phyloP scores from a whole-genome alignment of 805 yeast species.

The Wickerhamiella lipophila region DNA sequence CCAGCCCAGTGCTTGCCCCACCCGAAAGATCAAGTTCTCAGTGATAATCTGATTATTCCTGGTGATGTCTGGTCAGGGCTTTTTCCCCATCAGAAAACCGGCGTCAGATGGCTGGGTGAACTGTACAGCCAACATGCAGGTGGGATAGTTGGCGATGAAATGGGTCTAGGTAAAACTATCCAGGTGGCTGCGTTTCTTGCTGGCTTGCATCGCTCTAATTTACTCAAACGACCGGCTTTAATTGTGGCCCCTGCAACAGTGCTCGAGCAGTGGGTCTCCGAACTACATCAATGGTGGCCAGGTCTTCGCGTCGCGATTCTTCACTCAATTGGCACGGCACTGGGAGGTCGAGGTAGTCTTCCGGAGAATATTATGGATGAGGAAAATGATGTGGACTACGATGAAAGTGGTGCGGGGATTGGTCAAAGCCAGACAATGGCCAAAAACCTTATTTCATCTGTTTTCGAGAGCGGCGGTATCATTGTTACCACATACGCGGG shows the following conservation, averaged over 20 bases:
- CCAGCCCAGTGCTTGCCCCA: conserved; percentile 40
- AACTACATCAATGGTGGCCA: conserved; percentile 97
- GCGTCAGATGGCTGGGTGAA: conserved; percentile 97
- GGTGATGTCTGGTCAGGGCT: conserved; percentile 81
- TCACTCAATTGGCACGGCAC: conserved; percentile 87
- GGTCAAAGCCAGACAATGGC: conserved; percentile 32
- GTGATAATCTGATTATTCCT: conserved; percentile 51
- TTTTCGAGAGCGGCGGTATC: conserved; percentile 63
- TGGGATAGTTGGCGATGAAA: conserved; percentile 94
- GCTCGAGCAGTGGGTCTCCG: conserved; percentile 92
- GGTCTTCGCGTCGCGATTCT: conserved; percentile 73
- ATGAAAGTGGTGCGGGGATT: conserved; percentile 28
- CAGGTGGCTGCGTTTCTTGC: conserved; percentile 87
- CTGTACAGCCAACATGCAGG: conserved; percentile 80
- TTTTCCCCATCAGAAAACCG: conserved; percentile 88
- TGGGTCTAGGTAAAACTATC: conserved; percentile 95
- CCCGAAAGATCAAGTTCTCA: conserved; percentile 32
- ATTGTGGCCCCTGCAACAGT: conserved; percentile 96
- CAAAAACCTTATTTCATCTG: conserved; percentile 40
- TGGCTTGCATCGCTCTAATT: conserved; percentile 71
- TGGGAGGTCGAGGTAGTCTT: conserved; percentile 29
- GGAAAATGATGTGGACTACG: conserved; percentile 32
- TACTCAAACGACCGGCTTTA: conserved; percentile 62
- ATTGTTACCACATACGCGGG: conserved; percentile 88
- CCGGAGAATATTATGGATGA: conserved; percentile 22